Conservation (phyloP, 306 rosid species). For the Vicia villosa region DNA sequence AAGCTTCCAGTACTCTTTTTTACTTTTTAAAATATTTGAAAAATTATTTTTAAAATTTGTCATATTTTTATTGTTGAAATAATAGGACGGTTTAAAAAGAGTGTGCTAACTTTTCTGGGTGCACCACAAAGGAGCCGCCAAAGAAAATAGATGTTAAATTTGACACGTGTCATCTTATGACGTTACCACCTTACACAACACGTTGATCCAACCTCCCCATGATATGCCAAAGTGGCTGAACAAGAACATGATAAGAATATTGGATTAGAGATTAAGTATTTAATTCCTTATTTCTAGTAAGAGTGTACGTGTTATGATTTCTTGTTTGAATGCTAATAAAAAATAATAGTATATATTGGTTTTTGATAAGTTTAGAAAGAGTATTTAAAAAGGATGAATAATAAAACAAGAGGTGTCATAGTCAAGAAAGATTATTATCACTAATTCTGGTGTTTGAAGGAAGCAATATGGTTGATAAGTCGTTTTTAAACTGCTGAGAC, state of each 20-base stretch:
- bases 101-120: not conserved
- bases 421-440: slow-evolving; percentile 28
- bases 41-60: no score
- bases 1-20: no score
- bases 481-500: slow-evolving; percentile 15
- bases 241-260: slow-evolving; percentile 15
- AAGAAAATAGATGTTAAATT: not conserved
- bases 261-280: not conserved
- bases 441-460: slow-evolving; percentile 3
- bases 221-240: slow-evolving; percentile 28
- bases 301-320: not conserved
- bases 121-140: not conserved
- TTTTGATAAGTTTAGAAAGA: not conserved
- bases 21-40: no score
- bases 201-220: slow-evolving; percentile 5
- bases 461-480: not conserved
- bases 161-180: slow-evolving; percentile 1
- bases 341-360: not conserved
- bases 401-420: not conserved
- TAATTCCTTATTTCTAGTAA: not conserved
- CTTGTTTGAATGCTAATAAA: not conserved
- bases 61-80: no score
- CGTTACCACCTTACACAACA: not conserved
- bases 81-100: no score
- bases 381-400: not conserved